These are phyloP conservation scores for Thelephora terrestris DNA, from an alignment of 1,284 basidiomycete species.

Conservation along the genomic window DNA sequence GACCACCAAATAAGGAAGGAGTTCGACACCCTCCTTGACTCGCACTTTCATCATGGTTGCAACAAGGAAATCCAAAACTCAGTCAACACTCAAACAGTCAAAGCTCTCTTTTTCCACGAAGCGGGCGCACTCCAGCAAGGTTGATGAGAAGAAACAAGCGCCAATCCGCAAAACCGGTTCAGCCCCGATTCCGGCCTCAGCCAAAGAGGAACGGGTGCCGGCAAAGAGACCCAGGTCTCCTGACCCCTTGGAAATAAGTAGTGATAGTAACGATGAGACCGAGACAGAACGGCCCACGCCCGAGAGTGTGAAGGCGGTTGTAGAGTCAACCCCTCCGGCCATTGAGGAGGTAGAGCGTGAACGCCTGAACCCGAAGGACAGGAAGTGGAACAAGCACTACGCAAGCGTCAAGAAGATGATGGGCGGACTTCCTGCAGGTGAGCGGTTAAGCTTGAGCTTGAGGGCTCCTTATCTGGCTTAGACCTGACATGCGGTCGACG, in stretches of 20 bases:
- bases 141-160: conserved; percentile 2
- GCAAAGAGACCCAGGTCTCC: conserved; percentile 4
- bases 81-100: conserved; percentile 8
- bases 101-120: conserved; percentile 13
- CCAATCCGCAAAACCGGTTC: conserved; percentile 4
- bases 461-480: conserved; percentile 6
- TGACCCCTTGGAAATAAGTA: conserved; percentile 8
- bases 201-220: background rate
- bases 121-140: conserved; percentile 8
- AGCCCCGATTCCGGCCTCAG: background rate
- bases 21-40: background rate
- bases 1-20: background rate
- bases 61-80: conserved; percentile 1
- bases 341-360: conserved; percentile 11
- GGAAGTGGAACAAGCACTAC: conserved; percentile 40
- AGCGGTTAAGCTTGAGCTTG: conserved; percentile 19
- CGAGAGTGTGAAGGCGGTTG: conserved; percentile 8
- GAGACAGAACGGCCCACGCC: conserved; percentile 4
- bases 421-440: conserved; percentile 51
- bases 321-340: conserved; percentile 11
- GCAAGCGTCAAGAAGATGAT: conserved; percentile 40
- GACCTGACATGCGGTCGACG: conserved; percentile 2
- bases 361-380: conserved; percentile 34
- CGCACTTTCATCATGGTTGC: background rate
- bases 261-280: conserved; percentile 3